A percentile compares a stretch with the other conserved stretches of the same genome.
phyloP scores from a whole-genome alignment of 1,284 basidiomycete genomes.

The Binderoboletus segoi region DNA sequence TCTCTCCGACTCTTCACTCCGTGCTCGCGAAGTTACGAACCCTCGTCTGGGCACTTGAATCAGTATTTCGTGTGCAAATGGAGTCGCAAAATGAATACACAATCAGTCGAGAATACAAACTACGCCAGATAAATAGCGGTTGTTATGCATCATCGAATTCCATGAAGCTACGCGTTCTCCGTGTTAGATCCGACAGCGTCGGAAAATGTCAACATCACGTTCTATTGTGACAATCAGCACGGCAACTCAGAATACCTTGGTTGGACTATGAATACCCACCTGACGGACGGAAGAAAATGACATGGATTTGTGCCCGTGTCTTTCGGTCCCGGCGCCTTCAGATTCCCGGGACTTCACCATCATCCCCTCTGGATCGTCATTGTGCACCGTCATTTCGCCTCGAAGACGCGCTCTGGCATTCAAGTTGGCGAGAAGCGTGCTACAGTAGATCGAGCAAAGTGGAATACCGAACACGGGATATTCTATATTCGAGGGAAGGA shows the following conservation, averaged over 20 bases:
- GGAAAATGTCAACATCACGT: not conserved
- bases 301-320: not conserved
- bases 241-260: not conserved
- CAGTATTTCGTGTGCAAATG: no score
- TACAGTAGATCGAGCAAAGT: conserved; percentile 17
- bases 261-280: not conserved
- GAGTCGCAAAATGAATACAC: no score
- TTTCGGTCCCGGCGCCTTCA: not conserved
- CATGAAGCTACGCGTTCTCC: no score
- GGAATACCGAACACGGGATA: not conserved
- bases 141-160: no score
- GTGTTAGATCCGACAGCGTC: not conserved
- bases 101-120: no score
- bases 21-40: no score
- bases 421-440: conserved; percentile 7
- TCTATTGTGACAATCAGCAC: not conserved
- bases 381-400: not conserved
- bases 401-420: conserved; percentile 9
- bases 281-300: not conserved
- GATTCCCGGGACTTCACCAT: not conserved
- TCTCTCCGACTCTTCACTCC: no score
- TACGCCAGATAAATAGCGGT: no score
- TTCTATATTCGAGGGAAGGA: not conserved
- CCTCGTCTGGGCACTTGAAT: no score
- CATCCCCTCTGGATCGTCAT: not conserved